phyloP scores from a whole-genome alignment of 2,329 filamentous ascomycete species.

The Penicillium sp. region DNA sequence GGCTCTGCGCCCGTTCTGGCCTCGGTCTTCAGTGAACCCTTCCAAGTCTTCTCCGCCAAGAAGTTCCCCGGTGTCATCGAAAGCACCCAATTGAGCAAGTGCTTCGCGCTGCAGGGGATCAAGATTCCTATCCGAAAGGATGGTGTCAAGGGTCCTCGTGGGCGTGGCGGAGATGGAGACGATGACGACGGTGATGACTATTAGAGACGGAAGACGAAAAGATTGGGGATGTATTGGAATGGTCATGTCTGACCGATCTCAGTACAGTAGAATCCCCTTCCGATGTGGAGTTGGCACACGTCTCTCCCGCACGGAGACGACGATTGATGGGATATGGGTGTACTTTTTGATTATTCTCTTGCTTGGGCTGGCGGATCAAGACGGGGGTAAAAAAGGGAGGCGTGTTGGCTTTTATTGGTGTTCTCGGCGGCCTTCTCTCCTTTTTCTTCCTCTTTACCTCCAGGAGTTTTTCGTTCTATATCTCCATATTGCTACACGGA shows the following conservation, averaged over 20 bases:
- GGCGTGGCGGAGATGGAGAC: slow-evolving; percentile 38
- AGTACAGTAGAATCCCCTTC: slow-evolving; percentile 1
- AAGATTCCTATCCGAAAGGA: slow-evolving; percentile 97
- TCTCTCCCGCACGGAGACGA: slow-evolving; percentile 8
- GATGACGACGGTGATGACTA: slow-evolving; percentile 38
- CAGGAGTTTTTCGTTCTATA: slow-evolving; percentile 12
- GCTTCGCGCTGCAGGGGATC: slow-evolving; percentile 89
- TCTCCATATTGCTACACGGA: slow-evolving; percentile 33
- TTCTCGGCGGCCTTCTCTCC: slow-evolving; percentile 25
- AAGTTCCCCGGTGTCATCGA: slow-evolving; percentile 98
- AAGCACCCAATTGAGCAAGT: slow-evolving; percentile 86
- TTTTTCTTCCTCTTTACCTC: neutral
- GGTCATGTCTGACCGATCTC: neutral
- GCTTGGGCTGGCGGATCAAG: slow-evolving; percentile 24
- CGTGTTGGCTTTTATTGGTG: slow-evolving; percentile 33
- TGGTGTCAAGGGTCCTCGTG: slow-evolving; percentile 53
- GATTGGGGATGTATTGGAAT: neutral
- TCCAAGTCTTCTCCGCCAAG: slow-evolving; percentile 95
- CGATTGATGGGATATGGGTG: slow-evolving; percentile 7
- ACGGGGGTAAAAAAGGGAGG: slow-evolving; percentile 21
- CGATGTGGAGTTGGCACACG: neutral
- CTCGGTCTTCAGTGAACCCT: slow-evolving; percentile 80
- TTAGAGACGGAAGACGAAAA: slow-evolving; percentile 15
- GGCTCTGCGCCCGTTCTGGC: slow-evolving; percentile 80
- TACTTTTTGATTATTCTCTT: slow-evolving; percentile 13